Base-by-base conservation (phyloP, 768 basidiomycete genomes). In the Obba rivulosa region DNA sequence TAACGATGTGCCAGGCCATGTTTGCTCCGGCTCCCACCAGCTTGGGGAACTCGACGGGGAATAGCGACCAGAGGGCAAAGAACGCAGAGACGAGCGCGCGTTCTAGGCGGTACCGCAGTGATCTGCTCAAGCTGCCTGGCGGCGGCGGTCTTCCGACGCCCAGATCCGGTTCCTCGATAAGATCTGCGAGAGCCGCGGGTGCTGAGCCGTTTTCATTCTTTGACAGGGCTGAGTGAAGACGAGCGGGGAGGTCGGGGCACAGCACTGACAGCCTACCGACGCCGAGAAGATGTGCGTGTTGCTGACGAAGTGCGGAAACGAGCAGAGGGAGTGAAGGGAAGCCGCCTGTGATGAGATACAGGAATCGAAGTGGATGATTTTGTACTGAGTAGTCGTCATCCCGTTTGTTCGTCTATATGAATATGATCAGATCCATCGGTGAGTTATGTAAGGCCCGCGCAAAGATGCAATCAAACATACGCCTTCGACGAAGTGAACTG, bases 261-360 rank as follows among this genome's bases (percentile, higher is more conserved):
- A 81, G 62, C 17, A 88, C 65, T 0, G 90, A 75, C 13, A 72
- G 71, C 47, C 92, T 73, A 5, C 81, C 92, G 16, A 94, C 70
- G 0, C 92, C 92, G 25, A 92, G 69, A 20, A 93, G 70, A 62
- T 94, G 76, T 0, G 89, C 78, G 49, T 90, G 79, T 4, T 65
- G 66, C 8, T 75, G 66, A 0, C 59, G 53, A 14, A 91, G 71
- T 1, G 78, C 85, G 14, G 67, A 61, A 10, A 71, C 64, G 34
- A 92, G 69, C 24, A 79, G 73, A 0, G 73, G 65, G 14, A 79
- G 77, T 0, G 83, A 79, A 20, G 75, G 70, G 35, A 95, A 75
- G 20, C 89, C 90, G 23, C 92, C 92, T 0, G 92, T 93, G 22
- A 94, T 76, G 23, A 93, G 69, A 54, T 93, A 71, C 7, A 86